Evolutionary conservation across 78 protist genomes (phyloP).

Genomic region (Acrasis kona): DNA sequence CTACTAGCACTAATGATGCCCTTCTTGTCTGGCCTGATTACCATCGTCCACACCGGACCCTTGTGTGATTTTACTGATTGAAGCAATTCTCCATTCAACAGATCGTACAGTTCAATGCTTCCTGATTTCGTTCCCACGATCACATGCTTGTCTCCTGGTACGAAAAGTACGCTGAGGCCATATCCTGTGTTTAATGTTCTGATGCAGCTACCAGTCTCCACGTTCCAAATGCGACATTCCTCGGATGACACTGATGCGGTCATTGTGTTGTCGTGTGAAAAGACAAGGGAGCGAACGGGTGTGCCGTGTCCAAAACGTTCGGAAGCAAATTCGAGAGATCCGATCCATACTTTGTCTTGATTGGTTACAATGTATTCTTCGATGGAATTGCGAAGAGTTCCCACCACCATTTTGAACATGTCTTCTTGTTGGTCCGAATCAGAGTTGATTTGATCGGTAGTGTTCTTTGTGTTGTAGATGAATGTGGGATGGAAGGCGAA

Average conservation of each 20-base stretch:
- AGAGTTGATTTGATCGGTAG: no score
- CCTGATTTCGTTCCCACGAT: constrained; percentile 87
- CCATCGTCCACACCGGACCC: constrained; percentile 49
- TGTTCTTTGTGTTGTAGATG: not conserved
- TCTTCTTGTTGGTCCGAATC: no score
- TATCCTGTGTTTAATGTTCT: not conserved
- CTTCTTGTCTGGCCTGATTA: constrained; percentile 14
- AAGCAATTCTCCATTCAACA: constrained; percentile 44
- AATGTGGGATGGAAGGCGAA: constrained; percentile 16
- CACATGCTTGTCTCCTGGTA: constrained; percentile 35
- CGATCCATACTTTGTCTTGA: not conserved
- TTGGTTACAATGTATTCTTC: not conserved
- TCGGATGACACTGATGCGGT: not conserved
- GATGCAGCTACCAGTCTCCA: not conserved
- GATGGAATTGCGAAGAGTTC: not conserved
- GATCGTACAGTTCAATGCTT: constrained; percentile 52
- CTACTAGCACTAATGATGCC: constrained; percentile 74
- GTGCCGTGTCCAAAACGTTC: not conserved
- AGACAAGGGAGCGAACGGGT: not conserved
- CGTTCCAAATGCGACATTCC: not conserved
- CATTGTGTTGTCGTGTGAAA: not conserved
- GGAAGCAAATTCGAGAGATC: not conserved
- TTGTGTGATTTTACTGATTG: constrained; percentile 58
- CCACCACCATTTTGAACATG: not conserved
- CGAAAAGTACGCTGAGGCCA: not conserved